Base-by-base conservation (phyloP, 2,329 filamentous ascomycete genomes). In the Verticillium alfalfae region DNA sequence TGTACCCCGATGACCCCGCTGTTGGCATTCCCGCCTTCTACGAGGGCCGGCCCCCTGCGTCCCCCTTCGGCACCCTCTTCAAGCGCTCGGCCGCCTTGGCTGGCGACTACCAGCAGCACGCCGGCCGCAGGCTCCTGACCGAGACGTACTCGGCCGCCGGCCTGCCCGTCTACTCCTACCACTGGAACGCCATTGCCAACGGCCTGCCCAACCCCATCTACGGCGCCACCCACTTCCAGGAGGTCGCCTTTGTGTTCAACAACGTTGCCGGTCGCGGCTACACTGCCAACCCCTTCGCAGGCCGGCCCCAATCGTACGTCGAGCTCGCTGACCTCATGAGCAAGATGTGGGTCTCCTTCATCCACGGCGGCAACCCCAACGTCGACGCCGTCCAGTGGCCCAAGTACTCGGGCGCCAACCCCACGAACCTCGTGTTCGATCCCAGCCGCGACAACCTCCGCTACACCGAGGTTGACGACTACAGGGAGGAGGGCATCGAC, bases 91-190 rank as follows among this genome's bases (percentile, higher is more conserved):
- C 80, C 2, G 82, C 85, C 2, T 84, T 77, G 64, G 71, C 72
- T 7, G 86, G 86, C 37, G 86, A 89, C 71, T 74, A 75, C 8
- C 70, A 75, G 58, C 83, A 88, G 74, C 83, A 85, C 62, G 81
- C 80, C 3, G 79, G 81, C 31, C 79, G 85, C 5, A 79, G 86
- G 3, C 75, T 79, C 34, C 78, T 82, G 2, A 82, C 80, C 62
- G 74, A 85, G 67, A 75, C 75, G 1, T 86, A 82, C 80, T 75
- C 82, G 13, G 73, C 73, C 10, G 71, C 76, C 36, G 73, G 75
- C 15, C 67, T 84, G 2, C 75, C 81, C 22, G 82, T 83, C 8
- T 88, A 86, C 75, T 83, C 81, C 59, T 83, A 82, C 71, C 73
- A 77, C 41, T 82, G 81, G 65, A 74, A 82, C 61, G 77, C 79